A percentile compares a stretch with the other conserved stretches of the same genome.
These are phyloP conservation scores for Cenchrus purpureus DNA, from an alignment of 176 grass and related monocot genomes.

Conservation along the genomic window DNA sequence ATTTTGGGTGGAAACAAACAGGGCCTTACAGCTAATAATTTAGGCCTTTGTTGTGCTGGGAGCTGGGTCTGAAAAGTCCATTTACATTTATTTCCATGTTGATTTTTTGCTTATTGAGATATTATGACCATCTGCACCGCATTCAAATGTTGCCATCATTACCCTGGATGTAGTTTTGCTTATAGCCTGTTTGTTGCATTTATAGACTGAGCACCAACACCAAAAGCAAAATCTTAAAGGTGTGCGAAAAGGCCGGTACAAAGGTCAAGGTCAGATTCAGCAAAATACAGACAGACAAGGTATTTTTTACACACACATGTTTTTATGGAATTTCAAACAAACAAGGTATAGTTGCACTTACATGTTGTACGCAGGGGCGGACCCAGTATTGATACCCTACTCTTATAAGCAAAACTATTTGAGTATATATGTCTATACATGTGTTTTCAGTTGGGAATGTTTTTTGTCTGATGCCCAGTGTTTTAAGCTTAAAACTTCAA, in stretches of 20 bases:
- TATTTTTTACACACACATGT: constrained; percentile 23
- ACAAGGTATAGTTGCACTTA: constrained; percentile 51
- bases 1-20: too few species aligned
- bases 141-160: neutral
- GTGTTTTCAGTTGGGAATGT: too few species aligned
- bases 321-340: constrained; percentile 8
- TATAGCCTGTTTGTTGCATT: constrained; percentile 15
- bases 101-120: neutral
- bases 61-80: neutral
- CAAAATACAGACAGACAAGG: constrained; percentile 58
- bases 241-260: constrained; percentile 50
- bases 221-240: constrained; percentile 52
- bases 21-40: neutral
- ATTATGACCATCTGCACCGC: neutral
- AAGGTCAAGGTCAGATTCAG: constrained; percentile 48
- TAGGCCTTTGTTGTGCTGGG: constrained; percentile 4
- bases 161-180: constrained; percentile 17
- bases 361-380: too few species aligned
- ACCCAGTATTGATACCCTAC: too few species aligned
- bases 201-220: constrained; percentile 52
- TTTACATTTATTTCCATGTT: neutral
- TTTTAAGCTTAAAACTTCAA: too few species aligned
- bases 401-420: too few species aligned
- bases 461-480: too few species aligned
- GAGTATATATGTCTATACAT: too few species aligned